Conservation (phyloP, 139 green algal species). For the Chlorella sp. region DNA sequence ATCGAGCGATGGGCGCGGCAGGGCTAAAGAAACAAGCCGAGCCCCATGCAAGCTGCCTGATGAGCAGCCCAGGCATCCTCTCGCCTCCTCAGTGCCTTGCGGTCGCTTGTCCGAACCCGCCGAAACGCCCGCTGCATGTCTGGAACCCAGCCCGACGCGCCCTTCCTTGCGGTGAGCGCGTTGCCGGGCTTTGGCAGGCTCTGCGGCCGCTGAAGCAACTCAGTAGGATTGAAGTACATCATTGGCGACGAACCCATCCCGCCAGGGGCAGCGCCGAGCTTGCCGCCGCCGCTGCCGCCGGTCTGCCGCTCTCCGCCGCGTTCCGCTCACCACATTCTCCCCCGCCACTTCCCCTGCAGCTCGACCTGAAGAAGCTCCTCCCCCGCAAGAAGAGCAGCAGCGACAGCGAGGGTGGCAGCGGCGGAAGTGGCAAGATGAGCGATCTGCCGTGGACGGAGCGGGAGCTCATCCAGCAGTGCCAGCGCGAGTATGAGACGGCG, state of each 20-base stretch:
- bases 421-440: not conserved
- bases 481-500: constrained; percentile 43
- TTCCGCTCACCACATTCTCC: not conserved
- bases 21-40: too few relatives aligned
- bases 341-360: not conserved
- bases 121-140: too few relatives aligned
- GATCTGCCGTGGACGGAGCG: constrained; percentile 36
- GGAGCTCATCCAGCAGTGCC: constrained; percentile 17
- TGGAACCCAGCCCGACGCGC: too few relatives aligned
- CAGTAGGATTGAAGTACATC: too few relatives aligned
- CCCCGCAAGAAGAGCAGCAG: not conserved
- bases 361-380: not conserved
- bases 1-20: too few relatives aligned
- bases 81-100: too few relatives aligned
- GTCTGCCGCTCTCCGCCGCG: not conserved
- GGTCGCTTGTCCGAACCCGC: too few relatives aligned
- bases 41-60: too few relatives aligned
- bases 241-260: too few relatives aligned
- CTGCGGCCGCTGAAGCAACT: not conserved
- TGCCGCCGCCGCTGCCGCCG: not conserved
- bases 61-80: too few relatives aligned
- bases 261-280: not conserved
- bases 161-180: not conserved
- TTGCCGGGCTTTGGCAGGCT: not conserved
- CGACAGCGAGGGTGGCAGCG: too few relatives aligned